Percentiles rank a stretch among this genome's conserved stretches.
Conservation (phyloP, 2,329 filamentous ascomycete genomes). For the Waltergamsia citrina region DNA sequence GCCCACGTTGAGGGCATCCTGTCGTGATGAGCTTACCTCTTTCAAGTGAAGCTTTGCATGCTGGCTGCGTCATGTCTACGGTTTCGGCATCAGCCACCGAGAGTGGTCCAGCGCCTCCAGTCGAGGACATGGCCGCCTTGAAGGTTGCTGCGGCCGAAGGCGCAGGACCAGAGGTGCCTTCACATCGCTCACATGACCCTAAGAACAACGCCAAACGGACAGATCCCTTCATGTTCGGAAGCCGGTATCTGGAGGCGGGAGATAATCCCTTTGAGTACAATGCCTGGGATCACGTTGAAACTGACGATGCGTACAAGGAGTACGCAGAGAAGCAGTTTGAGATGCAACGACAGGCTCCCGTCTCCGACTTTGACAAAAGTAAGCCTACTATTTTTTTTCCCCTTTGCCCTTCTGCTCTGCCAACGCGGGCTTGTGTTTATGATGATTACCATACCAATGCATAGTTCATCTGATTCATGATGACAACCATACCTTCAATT, state of each 20-base stretch:
- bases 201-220: slow-evolving; percentile 70
- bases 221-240: slow-evolving; percentile 94
- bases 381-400: slow-evolving; percentile 22
- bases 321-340: slow-evolving; percentile 79
- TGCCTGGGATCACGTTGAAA: slow-evolving; percentile 96
- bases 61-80: too few relatives aligned
- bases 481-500: slow-evolving; percentile 50
- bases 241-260: slow-evolving; percentile 69
- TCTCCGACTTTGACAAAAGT: slow-evolving; percentile 88
- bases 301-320: slow-evolving; percentile 77
- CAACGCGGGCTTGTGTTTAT: slow-evolving; percentile 13
- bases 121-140: slow-evolving; percentile 14
- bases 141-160: slow-evolving; percentile 10
- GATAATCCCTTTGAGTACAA: slow-evolving; percentile 97
- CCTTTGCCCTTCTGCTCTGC: slow-evolving; percentile 3
- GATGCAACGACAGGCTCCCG: slow-evolving; percentile 76
- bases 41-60: background rate
- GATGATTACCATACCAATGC: slow-evolving; percentile 49
- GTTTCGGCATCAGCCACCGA: too few relatives aligned
- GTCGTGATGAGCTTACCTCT: too few relatives aligned
- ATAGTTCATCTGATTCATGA: slow-evolving; percentile 66
- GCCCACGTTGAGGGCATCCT: too few relatives aligned
- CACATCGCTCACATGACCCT: slow-evolving; percentile 64
- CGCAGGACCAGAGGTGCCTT: slow-evolving; percentile 23
- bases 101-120: slow-evolving; percentile 6